Base-by-base conservation (phyloP, 2,329 filamentous ascomycete species). In the Incumbomyces delicatus region DNA sequence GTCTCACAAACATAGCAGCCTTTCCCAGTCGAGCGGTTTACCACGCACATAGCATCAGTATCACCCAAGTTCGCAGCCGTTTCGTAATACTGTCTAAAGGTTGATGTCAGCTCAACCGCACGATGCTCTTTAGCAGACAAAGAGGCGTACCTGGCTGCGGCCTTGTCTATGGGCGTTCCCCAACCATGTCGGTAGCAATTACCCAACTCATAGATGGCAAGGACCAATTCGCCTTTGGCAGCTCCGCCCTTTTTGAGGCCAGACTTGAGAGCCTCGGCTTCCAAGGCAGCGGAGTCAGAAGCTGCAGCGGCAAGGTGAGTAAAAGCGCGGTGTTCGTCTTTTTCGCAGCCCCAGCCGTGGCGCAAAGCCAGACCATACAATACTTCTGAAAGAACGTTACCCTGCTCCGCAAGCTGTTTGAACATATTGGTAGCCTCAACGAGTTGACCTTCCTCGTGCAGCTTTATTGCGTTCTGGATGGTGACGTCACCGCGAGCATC, bases 31-130 rank as follows among this genome's bases (percentile, higher is more conserved):
- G 27, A 8, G n/a, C 31, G 12, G 13, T 33, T 48, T 89, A 29
- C 12, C 12, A 42, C 40, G 31, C 17, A 42, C 40, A 42, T 42
- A 32, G 40, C 92, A 70, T 98, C 92, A 37, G 86, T 87, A 66
- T 98, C 92, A 51, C 92, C 92, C 55, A 98, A 70, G 64, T 98
- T 96, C 50, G 92, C 92, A 22, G 92, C 92, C 8, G 90, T 95
- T 69, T 96, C 90, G 66, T 96, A 98, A 66, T 96, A 98, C 75
- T 94, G 74, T 57, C 75, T 73, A 41, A 5, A 8, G 8, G 7
- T 12, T 4, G 12, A 16, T 33, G 13, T 32, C 27, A 32, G 29
- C 16, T 33, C 2, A n/a, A 3, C 12, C 8, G 12, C 32, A 30
- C 5, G 5, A n/a, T 27, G 29, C n/a, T 14, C 5, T 33, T n/a